phyloP scores from a whole-genome alignment of 1,139 yeast species.

The Suhomyces choctaworum region DNA sequence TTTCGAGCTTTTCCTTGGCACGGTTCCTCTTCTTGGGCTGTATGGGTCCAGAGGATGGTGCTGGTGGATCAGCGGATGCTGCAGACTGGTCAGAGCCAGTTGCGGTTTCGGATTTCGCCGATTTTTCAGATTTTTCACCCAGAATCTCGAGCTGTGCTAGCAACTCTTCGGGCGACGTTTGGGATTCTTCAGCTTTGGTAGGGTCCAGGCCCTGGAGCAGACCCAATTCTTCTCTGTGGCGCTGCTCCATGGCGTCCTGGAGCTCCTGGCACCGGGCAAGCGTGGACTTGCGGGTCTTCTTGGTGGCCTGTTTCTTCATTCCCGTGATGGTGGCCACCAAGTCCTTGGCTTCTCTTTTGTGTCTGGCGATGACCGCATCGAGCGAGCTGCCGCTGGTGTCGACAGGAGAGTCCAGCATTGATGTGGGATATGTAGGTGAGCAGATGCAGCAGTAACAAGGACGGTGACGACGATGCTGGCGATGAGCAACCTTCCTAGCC shows the following conservation, averaged over 20 bases:
- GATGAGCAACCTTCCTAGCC: slow-evolving; percentile 4
- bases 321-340: slow-evolving; percentile 67
- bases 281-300: slow-evolving; percentile 67
- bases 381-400: slow-evolving; percentile 31
- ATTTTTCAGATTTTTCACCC: not conserved
- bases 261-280: slow-evolving; percentile 56
- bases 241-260: slow-evolving; percentile 53
- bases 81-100: slow-evolving; percentile 4
- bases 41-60: not conserved
- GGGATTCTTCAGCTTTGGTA: slow-evolving; percentile 31
- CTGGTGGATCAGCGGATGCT: not conserved
- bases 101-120: slow-evolving; percentile 1
- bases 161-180: slow-evolving; percentile 63
- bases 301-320: slow-evolving; percentile 79
- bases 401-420: not conserved
- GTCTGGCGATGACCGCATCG: slow-evolving; percentile 49
- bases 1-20: slow-evolving; percentile 79
- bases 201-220: slow-evolving; percentile 5
- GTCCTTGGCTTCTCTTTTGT: slow-evolving; percentile 68
- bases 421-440: no score
- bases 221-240: slow-evolving; percentile 52
- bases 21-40: slow-evolving; percentile 55
- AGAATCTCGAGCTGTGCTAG: slow-evolving; percentile 51
- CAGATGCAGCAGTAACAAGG: not conserved
- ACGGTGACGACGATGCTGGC: slow-evolving; percentile 1